Evolutionary conservation across 176 grass and related monocot species (phyloP), one percentile per base, ranked within the genome.

Genomic region (Hyparrhenia diplandra): DNA sequence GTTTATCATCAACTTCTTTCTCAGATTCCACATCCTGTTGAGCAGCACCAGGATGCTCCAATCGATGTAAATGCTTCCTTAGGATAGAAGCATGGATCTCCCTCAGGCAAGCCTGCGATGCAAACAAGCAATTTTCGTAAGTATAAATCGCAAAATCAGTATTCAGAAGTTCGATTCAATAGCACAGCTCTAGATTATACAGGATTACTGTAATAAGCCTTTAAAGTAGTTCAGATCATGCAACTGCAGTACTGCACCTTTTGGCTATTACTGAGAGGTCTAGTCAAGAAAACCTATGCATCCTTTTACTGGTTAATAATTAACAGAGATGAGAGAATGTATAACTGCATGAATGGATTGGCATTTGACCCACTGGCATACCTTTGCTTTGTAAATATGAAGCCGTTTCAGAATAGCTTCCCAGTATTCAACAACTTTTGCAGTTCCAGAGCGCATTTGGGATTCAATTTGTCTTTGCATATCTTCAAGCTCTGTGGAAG

Each of bases 351-450:
- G 7, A 16, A 17, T 61, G 21, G 58, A 43, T 66, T 28, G 27
- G 63, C 35, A 85, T 82, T 82, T 65, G 10, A 64, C 31, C 68
- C 62, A 66, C 25, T 68, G 60, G 4, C 57, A 87, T 92, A 99
- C 96, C 96, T 95, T 99, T 79, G 90, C 92, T 82, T 95, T 99
- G 42, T 93, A 99, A 89, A 99, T 95, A 76, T 95, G 92, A 64
- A 99, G 96, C 59, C 88, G 87, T 69, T 99, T 95, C 64, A 99
- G 83, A 78, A 99, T 91, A 35, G 90, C 96, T 72, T 99, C 96
- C 96, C 96, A 95, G 67, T 99, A 99, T 78, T 99, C 96, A 77
- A 99, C 96, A 74, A 99, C 96, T 84, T 99, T 99, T 10, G 96
- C 96, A 30, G 90, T 93, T 63, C 96, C 96, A 73, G 96, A 93